Evolutionary conservation across 2,329 filamentous ascomycete species (phyloP).

Genomic region (Cercospora brassicicola): DNA sequence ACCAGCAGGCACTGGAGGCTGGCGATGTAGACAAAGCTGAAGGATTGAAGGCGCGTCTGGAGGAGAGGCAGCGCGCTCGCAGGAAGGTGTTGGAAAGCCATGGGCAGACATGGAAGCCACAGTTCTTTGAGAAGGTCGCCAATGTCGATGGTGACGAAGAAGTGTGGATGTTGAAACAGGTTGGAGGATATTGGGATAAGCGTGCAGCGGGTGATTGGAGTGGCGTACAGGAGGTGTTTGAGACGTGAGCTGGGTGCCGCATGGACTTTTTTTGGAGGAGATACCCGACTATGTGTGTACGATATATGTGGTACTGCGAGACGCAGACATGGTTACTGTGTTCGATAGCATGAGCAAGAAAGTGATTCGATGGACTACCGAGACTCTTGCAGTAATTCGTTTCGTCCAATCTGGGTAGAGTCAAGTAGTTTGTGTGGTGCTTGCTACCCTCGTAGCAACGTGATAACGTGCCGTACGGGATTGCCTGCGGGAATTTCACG

Average conservation of each 20-base stretch:
- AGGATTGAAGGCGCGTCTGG: slow-evolving; percentile 74
- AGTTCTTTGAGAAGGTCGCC: slow-evolving; percentile 76
- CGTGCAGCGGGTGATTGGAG: slow-evolving; percentile 68
- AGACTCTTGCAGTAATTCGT: background rate
- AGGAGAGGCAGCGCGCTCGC: slow-evolving; percentile 78
- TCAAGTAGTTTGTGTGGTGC: background rate
- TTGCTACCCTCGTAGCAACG: background rate
- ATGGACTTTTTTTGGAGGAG: slow-evolving; percentile 6
- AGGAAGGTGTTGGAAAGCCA: slow-evolving; percentile 72
- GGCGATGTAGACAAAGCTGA: slow-evolving; percentile 83
- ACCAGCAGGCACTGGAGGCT: slow-evolving; percentile 81
- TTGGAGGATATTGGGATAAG: slow-evolving; percentile 93
- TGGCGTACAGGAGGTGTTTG: slow-evolving; percentile 57
- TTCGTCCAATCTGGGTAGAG: background rate
- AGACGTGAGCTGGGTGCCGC: slow-evolving; percentile 29
- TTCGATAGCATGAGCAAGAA: background rate
- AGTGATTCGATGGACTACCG: background rate
- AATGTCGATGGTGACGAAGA: slow-evolving; percentile 44
- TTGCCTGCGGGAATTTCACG: background rate
- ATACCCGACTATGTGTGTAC: background rate
- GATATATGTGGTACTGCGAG: background rate
- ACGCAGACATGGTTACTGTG: background rate
- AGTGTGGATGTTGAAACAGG: slow-evolving; percentile 66
- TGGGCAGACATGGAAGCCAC: slow-evolving; percentile 70
- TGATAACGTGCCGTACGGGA: too few species aligned